Conservation (phyloP, 2,329 filamentous ascomycete genomes). For the Thielaviopsis musarum region DNA sequence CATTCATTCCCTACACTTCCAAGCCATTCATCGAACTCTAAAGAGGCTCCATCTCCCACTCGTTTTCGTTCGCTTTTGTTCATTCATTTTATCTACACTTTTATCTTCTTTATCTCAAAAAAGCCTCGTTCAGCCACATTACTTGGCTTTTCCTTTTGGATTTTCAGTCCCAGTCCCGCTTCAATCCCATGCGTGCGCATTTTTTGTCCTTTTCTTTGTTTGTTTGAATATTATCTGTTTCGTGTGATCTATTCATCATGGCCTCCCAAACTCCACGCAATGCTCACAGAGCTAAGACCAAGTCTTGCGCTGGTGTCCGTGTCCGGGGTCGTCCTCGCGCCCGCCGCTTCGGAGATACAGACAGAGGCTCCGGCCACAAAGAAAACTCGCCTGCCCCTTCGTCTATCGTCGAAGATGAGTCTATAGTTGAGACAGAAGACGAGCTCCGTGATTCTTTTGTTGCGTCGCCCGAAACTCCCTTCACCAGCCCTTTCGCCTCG, state of each 20-base stretch:
- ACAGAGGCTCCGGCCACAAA: slow-evolving; percentile 1
- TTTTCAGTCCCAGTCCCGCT: not conserved
- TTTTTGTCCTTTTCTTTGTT: not conserved
- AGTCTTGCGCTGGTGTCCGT: not conserved
- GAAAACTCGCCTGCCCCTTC: slow-evolving; percentile 7
- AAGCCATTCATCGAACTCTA: too few species aligned
- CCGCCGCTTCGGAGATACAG: slow-evolving; percentile 2
- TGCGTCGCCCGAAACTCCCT: not conserved
- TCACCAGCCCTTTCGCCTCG: not conserved
- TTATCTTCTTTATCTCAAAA: not conserved
- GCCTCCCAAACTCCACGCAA: not conserved
- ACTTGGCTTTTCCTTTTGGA: not conserved
- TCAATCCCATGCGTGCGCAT: not conserved
- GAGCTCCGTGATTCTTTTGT: not conserved
- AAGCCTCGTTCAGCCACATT: too few species aligned
- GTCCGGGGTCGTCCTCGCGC: not conserved
- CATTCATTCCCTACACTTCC: too few species aligned
- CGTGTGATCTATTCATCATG: not conserved
- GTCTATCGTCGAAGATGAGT: not conserved
- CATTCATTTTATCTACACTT: not conserved
- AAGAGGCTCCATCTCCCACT: not conserved
- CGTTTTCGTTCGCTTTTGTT: not conserved
- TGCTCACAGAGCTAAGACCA: not conserved
- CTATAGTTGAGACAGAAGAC: not conserved
- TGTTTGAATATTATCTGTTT: not conserved